Evolutionary conservation across 306 rosid species (phyloP), one percentile per base, ranked within the genome.

Genomic region (Begonia loranthoides): DNA sequence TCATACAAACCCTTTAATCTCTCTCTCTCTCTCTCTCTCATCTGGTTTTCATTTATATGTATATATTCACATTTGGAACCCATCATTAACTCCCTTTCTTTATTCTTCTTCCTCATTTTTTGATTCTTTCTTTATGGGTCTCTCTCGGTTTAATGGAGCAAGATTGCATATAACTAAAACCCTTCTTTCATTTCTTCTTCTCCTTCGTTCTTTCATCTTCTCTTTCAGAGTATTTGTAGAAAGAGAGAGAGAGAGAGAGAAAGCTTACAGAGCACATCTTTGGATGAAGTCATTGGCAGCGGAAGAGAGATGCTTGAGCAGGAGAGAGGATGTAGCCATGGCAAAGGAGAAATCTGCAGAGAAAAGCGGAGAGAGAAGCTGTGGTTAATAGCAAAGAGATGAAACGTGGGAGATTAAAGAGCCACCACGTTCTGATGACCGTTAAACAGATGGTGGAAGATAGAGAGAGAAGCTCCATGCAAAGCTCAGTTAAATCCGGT

Each of bases 201-300:
- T 43, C 10, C 6, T 4, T 43, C 47, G 22, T 41, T 41, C 1
- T 1, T 41, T 41, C 6, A 0, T n/a, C 10, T 43, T 43, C n/a
- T 36, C 13, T 15, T n/a, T 3, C 16, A 1, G 15, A 24, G 19
- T 2, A n/a, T 15, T 41, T 46, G 5, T 12, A 36, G 61, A 54
- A 17, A 3, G 11, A 63, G 14, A 40, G 9, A 48, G 22, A 28
- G 45, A 14, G 12, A 24, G 33, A 14, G 49, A 17, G 19, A 28
- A 8, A 28, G 36, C 50, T 41, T 49, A 76, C 83, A 49, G 12
- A 19, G 84, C 84, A 16, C 75, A 73, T 40, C 45, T 43, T 13
- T 57, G 68, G 10, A 78, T 59, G 34, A 74, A 70, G 46, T 74
- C 64, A 48, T 61, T 67, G 56, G 84, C 84, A 10, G 60, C 16